Evolutionary conservation across 2,329 filamentous ascomycete species (phyloP).

Genomic region (Cytospora piceicola): DNA sequence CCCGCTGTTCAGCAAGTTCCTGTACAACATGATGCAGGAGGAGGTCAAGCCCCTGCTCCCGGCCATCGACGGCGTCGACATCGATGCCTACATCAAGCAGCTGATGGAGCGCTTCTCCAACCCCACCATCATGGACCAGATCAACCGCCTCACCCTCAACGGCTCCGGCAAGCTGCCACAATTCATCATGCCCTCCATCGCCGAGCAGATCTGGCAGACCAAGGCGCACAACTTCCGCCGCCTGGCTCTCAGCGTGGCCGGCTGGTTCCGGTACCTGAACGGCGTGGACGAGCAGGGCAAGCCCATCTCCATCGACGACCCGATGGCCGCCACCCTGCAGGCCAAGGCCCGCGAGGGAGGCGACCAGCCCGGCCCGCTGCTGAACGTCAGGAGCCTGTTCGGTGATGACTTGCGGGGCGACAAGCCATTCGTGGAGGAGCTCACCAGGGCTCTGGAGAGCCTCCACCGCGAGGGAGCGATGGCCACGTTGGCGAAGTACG

Average conservation of each 20-base stretch:
- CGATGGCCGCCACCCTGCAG: constrained; percentile 53
- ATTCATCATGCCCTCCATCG: constrained; percentile 54
- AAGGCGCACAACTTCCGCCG: constrained; percentile 49
- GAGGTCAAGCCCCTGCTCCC: constrained; percentile 58
- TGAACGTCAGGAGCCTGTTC: constrained; percentile 52
- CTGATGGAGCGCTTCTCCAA: constrained; percentile 60
- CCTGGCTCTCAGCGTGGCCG: constrained; percentile 51
- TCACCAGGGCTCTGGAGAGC: constrained; percentile 51
- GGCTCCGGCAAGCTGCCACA: constrained; percentile 59
- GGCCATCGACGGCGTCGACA: constrained; percentile 53
- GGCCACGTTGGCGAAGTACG: constrained; percentile 55
- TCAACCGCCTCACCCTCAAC: constrained; percentile 55
- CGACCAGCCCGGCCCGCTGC: constrained; percentile 45
- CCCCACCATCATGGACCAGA: constrained; percentile 59
- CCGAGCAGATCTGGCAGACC: constrained; percentile 50
- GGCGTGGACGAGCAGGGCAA: constrained; percentile 54
- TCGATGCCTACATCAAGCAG: constrained; percentile 56
- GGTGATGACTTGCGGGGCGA: constrained; percentile 55
- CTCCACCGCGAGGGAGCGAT: constrained; percentile 52
- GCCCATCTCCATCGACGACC: constrained; percentile 49
- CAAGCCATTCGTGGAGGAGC: constrained; percentile 51
- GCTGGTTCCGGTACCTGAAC: constrained; percentile 56
- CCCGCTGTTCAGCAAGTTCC: constrained; percentile 50
- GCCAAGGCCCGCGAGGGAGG: constrained; percentile 49
- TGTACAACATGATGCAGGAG: constrained; percentile 59